Conservation (phyloP, 1,284 basidiomycete species). For the Cystobasidiaceae sp. region DNA sequence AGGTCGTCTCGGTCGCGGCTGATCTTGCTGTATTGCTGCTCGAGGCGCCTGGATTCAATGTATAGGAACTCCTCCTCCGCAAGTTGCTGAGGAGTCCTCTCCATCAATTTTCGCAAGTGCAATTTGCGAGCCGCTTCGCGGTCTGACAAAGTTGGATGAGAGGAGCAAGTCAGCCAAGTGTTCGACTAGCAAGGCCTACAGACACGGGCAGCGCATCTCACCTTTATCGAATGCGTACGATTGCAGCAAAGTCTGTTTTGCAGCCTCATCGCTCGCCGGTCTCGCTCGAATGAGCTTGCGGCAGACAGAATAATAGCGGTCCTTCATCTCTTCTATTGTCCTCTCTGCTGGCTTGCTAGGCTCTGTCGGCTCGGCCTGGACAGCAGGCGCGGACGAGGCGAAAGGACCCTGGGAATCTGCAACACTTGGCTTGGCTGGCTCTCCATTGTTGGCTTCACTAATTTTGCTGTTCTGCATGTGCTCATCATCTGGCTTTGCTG, state of each 20-base stretch:
- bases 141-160: slow-evolving; percentile 51
- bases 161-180: neutral
- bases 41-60: slow-evolving; percentile 85
- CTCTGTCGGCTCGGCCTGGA: neutral
- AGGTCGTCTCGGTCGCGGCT: slow-evolving; percentile 85
- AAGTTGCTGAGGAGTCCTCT: slow-evolving; percentile 79
- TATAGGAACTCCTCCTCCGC: slow-evolving; percentile 95
- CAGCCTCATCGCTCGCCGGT: slow-evolving; percentile 68
- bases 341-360: slow-evolving; percentile 46
- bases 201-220: slow-evolving; percentile 15
- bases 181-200: no score
- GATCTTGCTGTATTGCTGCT: slow-evolving; percentile 86
- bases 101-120: slow-evolving; percentile 71
- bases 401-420: neutral
- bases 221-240: slow-evolving; percentile 47
- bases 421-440: neutral
- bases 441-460: neutral
- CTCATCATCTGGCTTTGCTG: neutral
- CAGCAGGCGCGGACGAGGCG: slow-evolving; percentile 1
- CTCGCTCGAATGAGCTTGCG: slow-evolving; percentile 77
- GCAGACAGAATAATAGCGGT: slow-evolving; percentile 88
- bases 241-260: slow-evolving; percentile 53
- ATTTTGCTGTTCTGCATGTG: no score
- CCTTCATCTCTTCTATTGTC: slow-evolving; percentile 83
- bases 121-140: slow-evolving; percentile 84